Conservation (phyloP, 495 filamentous ascomycete species). For the Usnea hakonensis region DNA sequence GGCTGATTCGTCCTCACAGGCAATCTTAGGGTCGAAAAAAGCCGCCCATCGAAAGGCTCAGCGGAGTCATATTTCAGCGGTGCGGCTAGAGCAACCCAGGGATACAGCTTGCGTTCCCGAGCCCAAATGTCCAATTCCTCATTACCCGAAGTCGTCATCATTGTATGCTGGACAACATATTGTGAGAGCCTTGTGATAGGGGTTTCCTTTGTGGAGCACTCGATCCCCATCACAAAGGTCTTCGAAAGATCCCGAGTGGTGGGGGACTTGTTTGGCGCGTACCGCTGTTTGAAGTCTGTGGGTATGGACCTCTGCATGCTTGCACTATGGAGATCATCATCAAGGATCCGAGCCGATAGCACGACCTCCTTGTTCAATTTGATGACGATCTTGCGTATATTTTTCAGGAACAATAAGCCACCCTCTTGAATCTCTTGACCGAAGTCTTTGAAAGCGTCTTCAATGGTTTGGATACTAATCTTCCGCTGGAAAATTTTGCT, state of each 20-base stretch:
- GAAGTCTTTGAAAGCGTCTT: constrained; percentile 29
- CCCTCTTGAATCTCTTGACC: constrained; percentile 29
- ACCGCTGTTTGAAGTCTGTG: constrained; percentile 12
- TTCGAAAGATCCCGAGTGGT: constrained; percentile 8
- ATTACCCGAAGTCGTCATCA: constrained; percentile 18
- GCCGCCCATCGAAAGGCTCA: constrained; percentile 19
- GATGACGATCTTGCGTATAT: constrained; percentile 29
- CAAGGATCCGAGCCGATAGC: constrained; percentile 20
- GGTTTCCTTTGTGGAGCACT: constrained; percentile 1
- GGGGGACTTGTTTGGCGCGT: background rate
- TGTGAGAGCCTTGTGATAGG: background rate
- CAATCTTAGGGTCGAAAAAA: constrained; percentile 36
- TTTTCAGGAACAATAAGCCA: constrained; percentile 34
- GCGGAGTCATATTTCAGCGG: constrained; percentile 20
- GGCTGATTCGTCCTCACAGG: constrained; percentile 34
- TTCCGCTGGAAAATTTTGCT: constrained; percentile 28
- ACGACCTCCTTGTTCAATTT: constrained; percentile 23
- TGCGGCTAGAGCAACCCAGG: constrained; percentile 37
- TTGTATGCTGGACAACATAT: constrained; percentile 29
- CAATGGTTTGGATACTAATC: constrained; percentile 26
- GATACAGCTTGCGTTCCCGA: constrained; percentile 30
- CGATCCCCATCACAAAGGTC: constrained; percentile 18
- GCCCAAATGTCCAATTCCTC: constrained; percentile 29
- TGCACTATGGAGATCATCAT: background rate
- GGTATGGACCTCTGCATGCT: too few relatives aligned